Conservation (phyloP, 192 early-diverging fungal genomes). For the Borealophlyctis nickersoniae region DNA sequence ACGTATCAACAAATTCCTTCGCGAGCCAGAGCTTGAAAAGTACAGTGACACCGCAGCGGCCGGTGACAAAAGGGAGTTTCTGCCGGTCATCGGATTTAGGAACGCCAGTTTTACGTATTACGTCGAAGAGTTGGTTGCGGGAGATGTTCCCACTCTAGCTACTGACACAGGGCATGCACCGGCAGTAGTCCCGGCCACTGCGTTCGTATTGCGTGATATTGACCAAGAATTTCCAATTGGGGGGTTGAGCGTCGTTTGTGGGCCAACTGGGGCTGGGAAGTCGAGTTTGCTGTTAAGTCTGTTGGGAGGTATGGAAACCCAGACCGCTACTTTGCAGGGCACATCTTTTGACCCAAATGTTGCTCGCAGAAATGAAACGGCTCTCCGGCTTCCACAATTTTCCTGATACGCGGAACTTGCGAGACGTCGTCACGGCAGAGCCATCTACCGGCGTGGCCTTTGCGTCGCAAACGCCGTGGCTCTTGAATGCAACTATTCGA, state of each 20-base stretch:
- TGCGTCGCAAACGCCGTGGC: constrained; percentile 71
- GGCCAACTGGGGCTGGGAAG: constrained; percentile 91
- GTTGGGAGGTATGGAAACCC: constrained; percentile 67
- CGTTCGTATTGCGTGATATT: constrained; percentile 40
- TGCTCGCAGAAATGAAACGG: constrained; percentile 74
- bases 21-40: constrained; percentile 63
- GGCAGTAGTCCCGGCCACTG: too few species aligned
- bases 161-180: too few species aligned
- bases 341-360: too few species aligned
- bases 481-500: constrained; percentile 53
- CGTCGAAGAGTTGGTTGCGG: too few species aligned
- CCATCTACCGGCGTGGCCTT: constrained; percentile 61
- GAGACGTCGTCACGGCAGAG: constrained; percentile 1
- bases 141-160: too few species aligned
- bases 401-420: constrained; percentile 14
- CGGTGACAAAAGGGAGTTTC: too few species aligned
- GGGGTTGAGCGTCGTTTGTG: constrained; percentile 63
- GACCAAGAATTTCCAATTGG: constrained; percentile 26
- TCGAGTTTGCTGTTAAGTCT: constrained; percentile 71
- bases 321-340: too few species aligned
- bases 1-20: constrained; percentile 71
- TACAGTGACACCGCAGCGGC: constrained; percentile 35
- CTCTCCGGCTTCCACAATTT: constrained; percentile 31
- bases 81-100: too few species aligned
- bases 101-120: too few species aligned